phyloP scores from a whole-genome alignment of 140 eudicot species.

The Stevia rebaudiana region DNA sequence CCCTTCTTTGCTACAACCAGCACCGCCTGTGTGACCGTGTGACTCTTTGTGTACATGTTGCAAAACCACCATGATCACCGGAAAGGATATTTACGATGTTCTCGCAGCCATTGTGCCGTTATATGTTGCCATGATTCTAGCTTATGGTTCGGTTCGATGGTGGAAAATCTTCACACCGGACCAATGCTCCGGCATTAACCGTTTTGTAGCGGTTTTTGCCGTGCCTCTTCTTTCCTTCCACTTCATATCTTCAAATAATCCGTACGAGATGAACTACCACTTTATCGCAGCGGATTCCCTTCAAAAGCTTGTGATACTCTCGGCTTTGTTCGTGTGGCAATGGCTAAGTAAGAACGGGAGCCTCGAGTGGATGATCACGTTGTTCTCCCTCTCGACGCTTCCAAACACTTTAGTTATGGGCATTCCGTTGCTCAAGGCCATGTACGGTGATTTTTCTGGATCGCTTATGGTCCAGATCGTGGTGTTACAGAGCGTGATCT shows the following conservation, averaged over 20 bases:
- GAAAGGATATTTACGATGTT: constrained; percentile 80
- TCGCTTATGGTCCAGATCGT: constrained; percentile 86
- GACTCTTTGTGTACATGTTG: too few species aligned
- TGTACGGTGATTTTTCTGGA: constrained; percentile 88
- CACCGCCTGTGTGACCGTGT: too few species aligned
- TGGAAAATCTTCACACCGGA: constrained; percentile 94
- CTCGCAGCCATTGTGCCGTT: constrained; percentile 93
- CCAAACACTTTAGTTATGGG: constrained; percentile 96
- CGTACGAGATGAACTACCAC: constrained; percentile 70
- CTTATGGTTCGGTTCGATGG: constrained; percentile 91
- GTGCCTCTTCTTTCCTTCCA: constrained; percentile 89
- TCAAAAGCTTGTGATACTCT: constrained; percentile 64
- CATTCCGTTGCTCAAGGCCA: constrained; percentile 77
- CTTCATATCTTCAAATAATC: constrained; percentile 76
- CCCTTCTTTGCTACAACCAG: too few species aligned
- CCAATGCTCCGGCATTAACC: constrained; percentile 93
- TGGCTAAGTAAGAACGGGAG: constrained; percentile 42
- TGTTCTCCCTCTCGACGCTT: constrained; percentile 75
- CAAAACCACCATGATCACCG: constrained; percentile 57
- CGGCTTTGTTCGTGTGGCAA: constrained; percentile 45
- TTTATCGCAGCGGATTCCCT: constrained; percentile 93
- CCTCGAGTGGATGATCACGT: constrained; percentile 76
- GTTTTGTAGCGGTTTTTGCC: constrained; percentile 83
- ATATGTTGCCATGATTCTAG: constrained; percentile 86
- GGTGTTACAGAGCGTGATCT: constrained; percentile 79